These are phyloP conservation scores for Heliocybe sulcata DNA, from an alignment of 1,284 basidiomycete genomes.

Conservation along the genomic window DNA sequence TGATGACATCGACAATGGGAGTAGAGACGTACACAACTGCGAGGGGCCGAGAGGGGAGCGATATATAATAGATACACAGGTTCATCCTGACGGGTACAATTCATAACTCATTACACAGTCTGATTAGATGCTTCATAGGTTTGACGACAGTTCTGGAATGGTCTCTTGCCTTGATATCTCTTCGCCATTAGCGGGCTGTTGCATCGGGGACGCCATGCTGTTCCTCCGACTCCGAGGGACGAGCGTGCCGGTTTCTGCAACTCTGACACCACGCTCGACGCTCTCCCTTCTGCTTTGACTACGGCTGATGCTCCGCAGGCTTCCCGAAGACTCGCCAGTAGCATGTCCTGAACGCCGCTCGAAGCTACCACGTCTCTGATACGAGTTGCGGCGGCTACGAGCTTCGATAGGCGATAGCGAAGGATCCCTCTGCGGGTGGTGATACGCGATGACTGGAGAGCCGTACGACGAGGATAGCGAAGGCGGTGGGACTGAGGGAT, in stretches of 20 bases:
- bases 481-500: slow-evolving; percentile 63
- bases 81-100: neutral
- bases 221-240: slow-evolving; percentile 8
- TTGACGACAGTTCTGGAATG: neutral
- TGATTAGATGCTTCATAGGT: neutral
- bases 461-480: slow-evolving; percentile 63
- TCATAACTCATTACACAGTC: neutral
- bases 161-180: neutral
- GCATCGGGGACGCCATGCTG: neutral
- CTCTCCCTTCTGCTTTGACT: slow-evolving; percentile 45
- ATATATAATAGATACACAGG: neutral
- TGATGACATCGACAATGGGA: neutral
- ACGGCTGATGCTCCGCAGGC: slow-evolving; percentile 20
- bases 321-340: slow-evolving; percentile 16
- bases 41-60: neutral
- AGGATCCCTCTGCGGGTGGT: slow-evolving; percentile 34
- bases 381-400: slow-evolving; percentile 39
- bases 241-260: slow-evolving; percentile 16
- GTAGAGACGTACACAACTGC: neutral
- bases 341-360: slow-evolving; percentile 35
- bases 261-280: slow-evolving; percentile 15
- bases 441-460: slow-evolving; percentile 45
- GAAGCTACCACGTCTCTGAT: slow-evolving; percentile 29
- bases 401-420: slow-evolving; percentile 43
- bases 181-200: neutral